Base-by-base conservation (phyloP, 495 filamentous ascomycete genomes). In the Endocarpon pusillum region DNA sequence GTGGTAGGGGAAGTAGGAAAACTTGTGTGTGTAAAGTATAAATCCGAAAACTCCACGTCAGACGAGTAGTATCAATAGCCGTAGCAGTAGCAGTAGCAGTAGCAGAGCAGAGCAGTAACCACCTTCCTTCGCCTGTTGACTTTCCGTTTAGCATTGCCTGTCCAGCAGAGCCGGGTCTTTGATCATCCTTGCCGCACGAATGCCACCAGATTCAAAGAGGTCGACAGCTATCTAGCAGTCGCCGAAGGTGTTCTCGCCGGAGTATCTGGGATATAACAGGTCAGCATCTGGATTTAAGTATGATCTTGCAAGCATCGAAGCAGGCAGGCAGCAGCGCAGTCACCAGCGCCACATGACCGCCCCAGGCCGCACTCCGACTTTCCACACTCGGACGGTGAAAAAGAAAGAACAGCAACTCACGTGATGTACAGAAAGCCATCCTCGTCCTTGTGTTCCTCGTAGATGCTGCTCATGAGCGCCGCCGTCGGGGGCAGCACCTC, bases 211-310 rank as follows among this genome's bases (percentile, higher is more conserved):
- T n/a, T n/a, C n/a, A n/a, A n/a, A n/a, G n/a, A n/a, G n/a, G n/a
- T n/a, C n/a, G n/a, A n/a, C n/a, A 14, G 5, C 19, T 31, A 6
- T 46, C 50, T 35, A 62, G 23, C 50, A 47, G 44, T 57, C 73
- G 47, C 89, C 89, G 51, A 99, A 99, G 18, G 89, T 99, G 71
- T 99, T 99, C 72, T 99, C 89, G 62, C 89, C 89, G 23, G 89
- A 94, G 69, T 96, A 96, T 46, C 85, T 93, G 51, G 67, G 64
- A 50, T 58, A 62, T 21, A 60, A 26, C 12, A 36, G 27, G 44
- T 59, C 38, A 61, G 53, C 42, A 39, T 40, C 16, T 29, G 19
- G 18, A 14, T n/a, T n/a, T n/a, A n/a, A n/a, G n/a, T n/a, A 34
- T n/a, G 35, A 15, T 25, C 27, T 15, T n/a, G 9, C 2, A 24